Evolutionary conservation across 106 monocot species (phyloP).

Genomic region (Iris macrosiphon): DNA sequence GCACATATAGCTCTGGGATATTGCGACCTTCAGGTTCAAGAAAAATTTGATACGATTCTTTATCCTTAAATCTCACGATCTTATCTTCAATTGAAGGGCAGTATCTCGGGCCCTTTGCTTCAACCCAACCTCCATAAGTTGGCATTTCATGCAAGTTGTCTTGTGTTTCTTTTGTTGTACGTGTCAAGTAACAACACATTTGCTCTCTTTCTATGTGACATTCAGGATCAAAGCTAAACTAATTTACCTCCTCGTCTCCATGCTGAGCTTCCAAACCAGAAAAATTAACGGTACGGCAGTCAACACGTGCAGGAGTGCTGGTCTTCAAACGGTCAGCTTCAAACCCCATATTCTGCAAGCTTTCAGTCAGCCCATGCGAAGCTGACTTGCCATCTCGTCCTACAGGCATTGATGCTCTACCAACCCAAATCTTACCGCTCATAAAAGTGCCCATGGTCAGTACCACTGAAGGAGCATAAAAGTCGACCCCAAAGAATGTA

Average conservation of each 20-base stretch:
- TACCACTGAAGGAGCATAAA: slow-evolving; percentile 89
- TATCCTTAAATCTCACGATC: slow-evolving; percentile 95
- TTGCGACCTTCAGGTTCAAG: slow-evolving; percentile 97
- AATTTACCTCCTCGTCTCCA: slow-evolving; percentile 93
- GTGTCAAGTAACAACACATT: slow-evolving; percentile 98
- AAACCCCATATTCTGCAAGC: slow-evolving; percentile 80
- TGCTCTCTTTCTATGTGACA: slow-evolving; percentile 89
- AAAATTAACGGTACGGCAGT: slow-evolving; percentile 72
- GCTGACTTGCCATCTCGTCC: slow-evolving; percentile 97
- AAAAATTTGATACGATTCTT: slow-evolving; percentile 98
- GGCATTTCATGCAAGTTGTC: slow-evolving; percentile 95
- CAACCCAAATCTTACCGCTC: slow-evolving; percentile 99
- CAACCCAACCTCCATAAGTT: slow-evolving; percentile 99
- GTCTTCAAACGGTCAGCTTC: slow-evolving; percentile 96
- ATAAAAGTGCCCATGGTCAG: slow-evolving; percentile 97
- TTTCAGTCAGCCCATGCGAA: slow-evolving; percentile 89
- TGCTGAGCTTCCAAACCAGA: slow-evolving; percentile 79
- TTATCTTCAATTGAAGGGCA: slow-evolving; percentile 99
- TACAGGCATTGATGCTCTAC: slow-evolving; percentile 85
- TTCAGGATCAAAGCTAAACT: slow-evolving; percentile 98
- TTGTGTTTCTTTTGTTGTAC: slow-evolving; percentile 88
- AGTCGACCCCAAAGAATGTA: slow-evolving; percentile 93
- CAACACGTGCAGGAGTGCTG: slow-evolving; percentile 93
- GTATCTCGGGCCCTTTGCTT: slow-evolving; percentile 97
- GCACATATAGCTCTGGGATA: slow-evolving; percentile 96